Evolutionary conservation across 2,329 filamentous ascomycete species (phyloP).

Genomic region (Curvularia verruculosa): DNA sequence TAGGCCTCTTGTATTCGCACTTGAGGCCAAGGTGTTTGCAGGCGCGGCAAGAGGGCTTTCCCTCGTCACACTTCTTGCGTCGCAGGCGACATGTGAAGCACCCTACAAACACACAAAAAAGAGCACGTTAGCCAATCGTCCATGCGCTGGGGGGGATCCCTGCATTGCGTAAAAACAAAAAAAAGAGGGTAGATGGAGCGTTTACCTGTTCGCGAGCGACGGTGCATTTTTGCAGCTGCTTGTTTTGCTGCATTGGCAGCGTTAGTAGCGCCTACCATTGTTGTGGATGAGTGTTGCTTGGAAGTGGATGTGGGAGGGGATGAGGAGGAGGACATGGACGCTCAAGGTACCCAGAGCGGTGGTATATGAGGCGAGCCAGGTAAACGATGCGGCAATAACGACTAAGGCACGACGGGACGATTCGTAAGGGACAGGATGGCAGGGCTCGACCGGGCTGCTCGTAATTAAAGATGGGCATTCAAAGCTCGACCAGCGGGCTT

Average conservation of each 20-base stretch:
- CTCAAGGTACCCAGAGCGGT: constrained; percentile 50
- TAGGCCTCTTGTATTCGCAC: constrained; percentile 95
- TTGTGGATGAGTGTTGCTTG: constrained; percentile 50
- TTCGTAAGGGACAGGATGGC: constrained; percentile 52
- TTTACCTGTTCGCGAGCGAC: constrained; percentile 90
- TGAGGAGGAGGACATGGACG: constrained; percentile 59
- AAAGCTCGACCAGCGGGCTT: constrained; percentile 58
- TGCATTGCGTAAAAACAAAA: constrained; percentile 31
- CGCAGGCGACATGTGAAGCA: constrained; percentile 72
- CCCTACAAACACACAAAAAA: constrained; percentile 51
- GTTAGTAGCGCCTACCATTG: constrained; percentile 57
- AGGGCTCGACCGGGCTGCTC: constrained; percentile 50
- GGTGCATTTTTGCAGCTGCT: constrained; percentile 84
- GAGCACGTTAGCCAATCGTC: constrained; percentile 45
- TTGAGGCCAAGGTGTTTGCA: constrained; percentile 76
- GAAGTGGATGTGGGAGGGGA: constrained; percentile 49
- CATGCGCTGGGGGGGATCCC: constrained; percentile 42
- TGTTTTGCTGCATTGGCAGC: constrained; percentile 58
- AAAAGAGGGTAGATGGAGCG: constrained; percentile 49
- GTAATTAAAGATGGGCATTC: constrained; percentile 56
- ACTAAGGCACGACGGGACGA: constrained; percentile 51
- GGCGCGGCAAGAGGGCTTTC: constrained; percentile 67
- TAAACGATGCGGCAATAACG: constrained; percentile 51
- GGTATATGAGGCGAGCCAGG: constrained; percentile 47
- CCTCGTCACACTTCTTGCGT: constrained; percentile 73